These are phyloP conservation scores for Coemansia biformis DNA, from an alignment of 192 early-diverging fungal genomes.

Conservation along the genomic window DNA sequence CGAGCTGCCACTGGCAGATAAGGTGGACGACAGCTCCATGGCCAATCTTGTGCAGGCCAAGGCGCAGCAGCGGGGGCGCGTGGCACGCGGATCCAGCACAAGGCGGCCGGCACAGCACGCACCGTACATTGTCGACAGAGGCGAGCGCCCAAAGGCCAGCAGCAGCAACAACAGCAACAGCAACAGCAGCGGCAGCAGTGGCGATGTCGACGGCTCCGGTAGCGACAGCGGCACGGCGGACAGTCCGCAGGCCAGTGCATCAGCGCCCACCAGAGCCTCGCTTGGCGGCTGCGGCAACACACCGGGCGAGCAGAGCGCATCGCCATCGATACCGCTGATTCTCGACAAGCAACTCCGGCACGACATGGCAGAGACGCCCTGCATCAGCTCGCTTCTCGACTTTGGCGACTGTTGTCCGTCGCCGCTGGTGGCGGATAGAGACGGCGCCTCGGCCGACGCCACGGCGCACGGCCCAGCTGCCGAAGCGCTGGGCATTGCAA, in stretches of 20 bases:
- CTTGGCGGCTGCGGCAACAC: conserved; percentile 12
- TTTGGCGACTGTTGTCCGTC: background rate
- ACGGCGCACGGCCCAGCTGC: background rate
- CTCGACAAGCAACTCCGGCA: conserved; percentile 19
- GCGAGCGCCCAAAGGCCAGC: conserved; percentile 11
- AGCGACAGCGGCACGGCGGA: conserved; percentile 7
- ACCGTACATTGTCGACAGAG: conserved; percentile 26
- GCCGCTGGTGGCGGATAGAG: background rate
- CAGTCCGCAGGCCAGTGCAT: background rate
- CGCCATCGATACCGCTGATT: conserved; percentile 35
- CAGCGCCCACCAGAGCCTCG: conserved; percentile 4
- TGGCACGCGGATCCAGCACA: conserved; percentile 22
- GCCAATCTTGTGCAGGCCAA: background rate
- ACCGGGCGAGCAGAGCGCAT: conserved; percentile 10
- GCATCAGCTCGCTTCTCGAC: conserved; percentile 1
- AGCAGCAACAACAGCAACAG: too few species aligned
- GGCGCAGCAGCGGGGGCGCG: conserved; percentile 18
- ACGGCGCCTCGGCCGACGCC: too few species aligned
- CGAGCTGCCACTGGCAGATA: background rate
- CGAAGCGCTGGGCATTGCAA: conserved; percentile 3
- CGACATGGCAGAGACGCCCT: background rate
- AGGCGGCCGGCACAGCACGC: conserved; percentile 19
- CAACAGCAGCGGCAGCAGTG: too few species aligned
- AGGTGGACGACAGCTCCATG: background rate
- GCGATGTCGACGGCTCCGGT: too few species aligned